These are phyloP conservation scores for Glomus cerebriforme DNA, from an alignment of 192 early-diverging fungal genomes.

Conservation along the genomic window DNA sequence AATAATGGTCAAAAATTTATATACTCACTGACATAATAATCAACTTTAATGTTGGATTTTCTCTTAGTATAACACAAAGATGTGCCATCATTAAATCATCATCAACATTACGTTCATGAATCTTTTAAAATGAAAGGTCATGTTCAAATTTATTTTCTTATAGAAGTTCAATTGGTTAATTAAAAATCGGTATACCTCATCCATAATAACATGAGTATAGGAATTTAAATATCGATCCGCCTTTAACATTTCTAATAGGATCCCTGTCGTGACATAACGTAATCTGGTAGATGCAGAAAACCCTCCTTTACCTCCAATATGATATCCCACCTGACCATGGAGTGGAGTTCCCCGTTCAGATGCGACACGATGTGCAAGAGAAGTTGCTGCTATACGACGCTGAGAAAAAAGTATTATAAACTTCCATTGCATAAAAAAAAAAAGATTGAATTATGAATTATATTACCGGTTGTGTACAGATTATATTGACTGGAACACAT, in stretches of 20 bases:
- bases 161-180: background rate
- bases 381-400: constrained; percentile 38
- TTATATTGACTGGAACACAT: constrained; percentile 29
- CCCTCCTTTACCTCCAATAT: constrained; percentile 36
- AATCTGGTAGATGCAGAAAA: constrained; percentile 26
- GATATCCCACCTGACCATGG: constrained; percentile 34
- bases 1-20: background rate
- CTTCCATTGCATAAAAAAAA: background rate
- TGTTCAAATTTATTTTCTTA: no score
- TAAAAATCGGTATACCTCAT: constrained; percentile 31
- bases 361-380: constrained; percentile 37
- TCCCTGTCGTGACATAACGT: constrained; percentile 35
- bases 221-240: constrained; percentile 31
- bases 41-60: constrained; percentile 34
- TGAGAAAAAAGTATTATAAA: constrained; percentile 4
- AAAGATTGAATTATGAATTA: background rate
- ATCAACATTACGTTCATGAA: constrained; percentile 39
- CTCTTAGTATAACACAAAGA: constrained; percentile 27
- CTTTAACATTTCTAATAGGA: constrained; percentile 37
- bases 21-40: constrained; percentile 40
- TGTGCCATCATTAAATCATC: constrained; percentile 39
- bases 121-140: constrained; percentile 10
- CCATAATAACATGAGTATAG: constrained; percentile 38
- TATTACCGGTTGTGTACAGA: constrained; percentile 39
- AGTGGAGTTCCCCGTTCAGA: constrained; percentile 21